Base-by-base conservation (phyloP, 2,329 filamentous ascomycete genomes). In the Hymenoscyphus albidus region DNA sequence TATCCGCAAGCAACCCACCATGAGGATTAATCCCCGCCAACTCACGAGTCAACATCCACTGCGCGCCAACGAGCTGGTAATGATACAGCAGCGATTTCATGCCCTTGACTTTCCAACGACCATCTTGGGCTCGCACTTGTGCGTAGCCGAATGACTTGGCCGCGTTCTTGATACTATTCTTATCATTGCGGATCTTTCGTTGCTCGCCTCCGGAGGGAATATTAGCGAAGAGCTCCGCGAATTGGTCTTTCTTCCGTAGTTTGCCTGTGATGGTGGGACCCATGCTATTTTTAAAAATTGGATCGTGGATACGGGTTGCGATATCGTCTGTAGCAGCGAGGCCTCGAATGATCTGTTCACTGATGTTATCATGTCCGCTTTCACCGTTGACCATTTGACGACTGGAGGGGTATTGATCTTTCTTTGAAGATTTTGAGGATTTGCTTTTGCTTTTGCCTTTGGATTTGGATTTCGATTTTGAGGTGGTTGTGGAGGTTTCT, bases 1-100 rank as follows among this genome's bases (percentile, higher is more conserved):
- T 81, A 70, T 89, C 86, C 0, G 83, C 84, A 0, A 89, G 69
- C 1, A 89, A 77, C 0, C 86, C 87, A 2, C 87, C 87, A 62
- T 70, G 58, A 0, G 79, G 83, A 39, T 72, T 63, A 0, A 74
- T 44, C 0, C 27, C 10, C 0, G 66, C 75, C 3, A 78, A 75
- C 70, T 88, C 86, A 2, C 82, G 77, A 3, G 74, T 69, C 0
- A 82, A 70, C 85, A 88, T 87, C 76, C 84, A 88, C 0, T 79
- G 76, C 0, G 76, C 78, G 0, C 80, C 83, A 0, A 82, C 75
- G 0, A 87, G 67, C 62, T 88, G 86, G 58, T 85, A 81, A 10
- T 73, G 69, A 63, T 79, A 79, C 0, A 88, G 70, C 0, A 74
- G 69, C 0, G 76, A 78, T 32, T 70, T 76, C 80, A 85, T 82